Conservation (phyloP, 352 stramenopile genomes). For the Phytophthora sp. region DNA sequence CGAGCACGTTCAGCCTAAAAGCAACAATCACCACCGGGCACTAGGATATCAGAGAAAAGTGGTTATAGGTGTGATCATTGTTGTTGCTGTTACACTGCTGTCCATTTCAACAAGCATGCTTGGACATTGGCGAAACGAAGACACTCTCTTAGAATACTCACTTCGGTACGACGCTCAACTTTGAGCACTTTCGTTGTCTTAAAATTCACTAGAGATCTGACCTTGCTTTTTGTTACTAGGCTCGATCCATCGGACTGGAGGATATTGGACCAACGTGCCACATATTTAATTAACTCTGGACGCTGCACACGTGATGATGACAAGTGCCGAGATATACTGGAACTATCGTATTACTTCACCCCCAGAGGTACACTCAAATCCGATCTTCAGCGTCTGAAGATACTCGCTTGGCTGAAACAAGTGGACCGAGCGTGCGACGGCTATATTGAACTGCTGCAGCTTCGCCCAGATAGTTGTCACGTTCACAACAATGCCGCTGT, state of each 20-base stretch:
- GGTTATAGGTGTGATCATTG: neutral
- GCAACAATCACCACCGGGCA: neutral
- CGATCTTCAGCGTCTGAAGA: conserved; percentile 30
- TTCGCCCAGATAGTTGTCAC: conserved; percentile 24
- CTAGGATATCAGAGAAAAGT: neutral
- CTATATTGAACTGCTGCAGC: conserved; percentile 26
- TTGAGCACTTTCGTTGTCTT: neutral
- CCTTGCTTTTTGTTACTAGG: conserved; percentile 15
- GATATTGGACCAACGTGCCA: conserved; percentile 39
- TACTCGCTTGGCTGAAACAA: conserved; percentile 16
- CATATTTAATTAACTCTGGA: conserved; percentile 7
- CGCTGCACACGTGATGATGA: conserved; percentile 10
- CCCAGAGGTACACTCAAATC: conserved; percentile 34
- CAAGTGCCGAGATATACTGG: conserved; percentile 20
- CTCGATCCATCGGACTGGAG: conserved; percentile 65
- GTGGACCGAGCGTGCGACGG: conserved; percentile 14
- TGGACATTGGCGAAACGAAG: conserved; percentile 26
- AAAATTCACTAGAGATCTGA: neutral
- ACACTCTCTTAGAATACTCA: conserved; percentile 37
- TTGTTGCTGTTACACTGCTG: conserved; percentile 21
- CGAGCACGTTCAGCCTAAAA: neutral
- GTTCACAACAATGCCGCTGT: conserved; percentile 40
- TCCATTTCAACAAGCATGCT: conserved; percentile 13
- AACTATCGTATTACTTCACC: conserved; percentile 32
- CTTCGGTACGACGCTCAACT: conserved; percentile 38